Evolutionary conservation across 371 early-diverging fungal genomes (phyloP).

Genomic region (Mortierella sp.): DNA sequence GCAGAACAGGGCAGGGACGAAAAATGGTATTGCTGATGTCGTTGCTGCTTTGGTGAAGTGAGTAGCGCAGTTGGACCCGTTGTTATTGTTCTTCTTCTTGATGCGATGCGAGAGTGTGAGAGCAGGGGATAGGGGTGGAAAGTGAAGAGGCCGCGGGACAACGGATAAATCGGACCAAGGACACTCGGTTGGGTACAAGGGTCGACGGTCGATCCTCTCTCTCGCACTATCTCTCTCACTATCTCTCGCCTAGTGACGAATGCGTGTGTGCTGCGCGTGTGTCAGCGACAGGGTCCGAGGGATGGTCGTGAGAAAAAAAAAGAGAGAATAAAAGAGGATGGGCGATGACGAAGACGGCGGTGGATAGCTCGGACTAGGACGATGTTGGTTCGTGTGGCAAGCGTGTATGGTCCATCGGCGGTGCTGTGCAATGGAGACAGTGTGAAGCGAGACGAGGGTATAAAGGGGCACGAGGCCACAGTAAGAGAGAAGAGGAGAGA

Average conservation of each 20-base stretch:
- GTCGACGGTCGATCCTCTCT: neutral
- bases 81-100: neutral
- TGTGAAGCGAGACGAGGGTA: neutral
- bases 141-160: neutral
- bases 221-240: too few species aligned
- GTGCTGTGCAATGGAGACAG: neutral
- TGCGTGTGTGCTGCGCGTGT: too few species aligned
- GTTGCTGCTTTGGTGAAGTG: too few species aligned
- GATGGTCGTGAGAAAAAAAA: neutral
- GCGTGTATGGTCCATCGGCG: neutral
- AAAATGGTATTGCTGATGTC: too few species aligned
- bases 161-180: neutral
- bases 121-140: neutral
- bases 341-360: too few species aligned
- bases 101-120: neutral
- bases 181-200: neutral
- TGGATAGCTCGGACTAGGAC: too few species aligned
- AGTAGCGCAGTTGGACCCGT: too few species aligned
- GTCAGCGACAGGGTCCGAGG: neutral
- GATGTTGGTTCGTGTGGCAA: neutral
- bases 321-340: too few species aligned
- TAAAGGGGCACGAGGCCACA: neutral
- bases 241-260: too few species aligned
- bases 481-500: neutral
- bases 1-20: too few species aligned